These are phyloP conservation scores for Phytophthora hybrid DNA, from an alignment of 352 stramenopile species.

Conservation along the genomic window DNA sequence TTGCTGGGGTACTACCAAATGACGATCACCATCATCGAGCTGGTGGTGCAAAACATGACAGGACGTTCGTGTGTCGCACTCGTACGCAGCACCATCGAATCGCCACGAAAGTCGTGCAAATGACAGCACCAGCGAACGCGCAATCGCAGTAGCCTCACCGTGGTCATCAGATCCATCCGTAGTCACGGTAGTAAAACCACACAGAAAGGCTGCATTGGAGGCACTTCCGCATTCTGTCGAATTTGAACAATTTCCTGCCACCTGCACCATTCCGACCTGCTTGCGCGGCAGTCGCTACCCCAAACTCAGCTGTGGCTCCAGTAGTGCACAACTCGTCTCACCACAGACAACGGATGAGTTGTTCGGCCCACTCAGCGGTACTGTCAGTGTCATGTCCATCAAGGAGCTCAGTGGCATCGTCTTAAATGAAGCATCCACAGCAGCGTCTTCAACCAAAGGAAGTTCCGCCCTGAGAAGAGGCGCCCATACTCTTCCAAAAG, in stretches of 20 bases:
- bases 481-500: conserved; percentile 28
- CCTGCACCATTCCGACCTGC: conserved; percentile 40
- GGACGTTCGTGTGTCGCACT: conserved; percentile 24
- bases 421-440: conserved; percentile 39
- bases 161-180: neutral
- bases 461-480: conserved; percentile 20
- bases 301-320: conserved; percentile 21
- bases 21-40: conserved; percentile 34
- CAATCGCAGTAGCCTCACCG: neutral
- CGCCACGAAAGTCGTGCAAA: conserved; percentile 55
- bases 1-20: conserved; percentile 42
- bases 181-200: conserved; percentile 43
- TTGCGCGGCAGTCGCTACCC: conserved; percentile 31
- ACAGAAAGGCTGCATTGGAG: conserved; percentile 43
- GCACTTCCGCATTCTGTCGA: conserved; percentile 14
- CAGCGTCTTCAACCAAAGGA: conserved; percentile 21
- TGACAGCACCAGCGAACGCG: conserved; percentile 39
- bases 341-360: conserved; percentile 37
- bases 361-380: conserved; percentile 25
- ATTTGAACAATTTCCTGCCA: conserved; percentile 27
- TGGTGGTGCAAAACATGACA: conserved; percentile 48
- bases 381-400: conserved; percentile 39
- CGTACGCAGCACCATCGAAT: conserved; percentile 33
- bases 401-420: conserved; percentile 30
- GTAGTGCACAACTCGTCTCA: conserved; percentile 31